Conservation (phyloP, 2,329 filamentous ascomycete species). For the Aspergillus sp. region DNA sequence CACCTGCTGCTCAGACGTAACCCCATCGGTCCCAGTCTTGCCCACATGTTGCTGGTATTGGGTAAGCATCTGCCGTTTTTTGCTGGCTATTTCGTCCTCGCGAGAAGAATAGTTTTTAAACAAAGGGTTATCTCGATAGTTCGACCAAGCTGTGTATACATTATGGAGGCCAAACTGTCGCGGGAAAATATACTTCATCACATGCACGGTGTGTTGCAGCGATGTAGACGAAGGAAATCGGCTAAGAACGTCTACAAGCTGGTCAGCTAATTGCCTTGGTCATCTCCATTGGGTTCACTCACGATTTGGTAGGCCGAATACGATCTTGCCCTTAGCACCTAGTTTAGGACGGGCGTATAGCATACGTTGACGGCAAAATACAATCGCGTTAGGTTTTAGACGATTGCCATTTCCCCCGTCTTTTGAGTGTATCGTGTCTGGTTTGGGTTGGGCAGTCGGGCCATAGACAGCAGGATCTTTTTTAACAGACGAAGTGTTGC, state of each 20-base stretch:
- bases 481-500: not conserved
- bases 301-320: conserved; percentile 65
- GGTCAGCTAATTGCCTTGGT: not conserved
- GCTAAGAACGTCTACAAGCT: conserved; percentile 71
- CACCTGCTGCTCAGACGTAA: not conserved
- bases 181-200: conserved; percentile 94
- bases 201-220: conserved; percentile 60
- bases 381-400: conserved; percentile 57
- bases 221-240: conserved; percentile 54
- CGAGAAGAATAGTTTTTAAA: conserved; percentile 84
- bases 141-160: conserved; percentile 73
- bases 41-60: not conserved
- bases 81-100: conserved; percentile 70
- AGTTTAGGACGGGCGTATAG: conserved; percentile 76
- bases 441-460: not conserved
- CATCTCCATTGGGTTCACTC: conserved; percentile 64
- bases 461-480: not conserved
- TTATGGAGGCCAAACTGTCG: conserved; percentile 88
- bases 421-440: not conserved
- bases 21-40: conserved; percentile 8
- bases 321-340: conserved; percentile 65
- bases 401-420: not conserved
- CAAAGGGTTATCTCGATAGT: conserved; percentile 63
- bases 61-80: conserved; percentile 17
- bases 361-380: conserved; percentile 78